These are phyloP conservation scores for Ceratobasidium sp. DNA, from an alignment of 1,284 basidiomycete species.

Conservation along the genomic window DNA sequence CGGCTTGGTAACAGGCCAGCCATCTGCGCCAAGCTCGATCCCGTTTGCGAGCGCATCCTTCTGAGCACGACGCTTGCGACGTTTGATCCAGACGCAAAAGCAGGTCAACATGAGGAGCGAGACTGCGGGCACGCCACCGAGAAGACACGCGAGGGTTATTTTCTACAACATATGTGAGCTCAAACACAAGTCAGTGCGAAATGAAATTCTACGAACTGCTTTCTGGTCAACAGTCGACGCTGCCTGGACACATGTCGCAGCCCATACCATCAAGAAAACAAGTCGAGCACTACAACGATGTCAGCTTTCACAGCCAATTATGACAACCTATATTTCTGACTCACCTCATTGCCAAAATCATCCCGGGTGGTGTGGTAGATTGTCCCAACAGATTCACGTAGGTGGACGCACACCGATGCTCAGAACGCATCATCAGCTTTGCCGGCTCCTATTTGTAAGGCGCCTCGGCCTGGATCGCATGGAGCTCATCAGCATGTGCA, in stretches of 20 bases:
- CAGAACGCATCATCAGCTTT: background rate
- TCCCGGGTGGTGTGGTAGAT: background rate
- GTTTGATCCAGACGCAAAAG: conserved; percentile 39
- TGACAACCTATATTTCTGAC: background rate
- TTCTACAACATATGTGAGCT: conserved; percentile 16
- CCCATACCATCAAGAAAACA: conserved; percentile 24
- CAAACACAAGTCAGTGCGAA: background rate
- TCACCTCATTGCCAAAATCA: conserved; percentile 25
- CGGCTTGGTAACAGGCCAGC: conserved; percentile 27
- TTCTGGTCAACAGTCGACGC: conserved; percentile 8
- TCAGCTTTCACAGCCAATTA: background rate
- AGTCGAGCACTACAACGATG: background rate
- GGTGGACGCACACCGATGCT: background rate
- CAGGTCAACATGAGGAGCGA: conserved; percentile 35
- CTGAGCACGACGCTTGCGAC: conserved; percentile 40
- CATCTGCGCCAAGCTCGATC: conserved; percentile 35
- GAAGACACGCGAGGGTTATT: conserved; percentile 42
- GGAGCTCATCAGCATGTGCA: conserved; percentile 44
- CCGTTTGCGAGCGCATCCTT: conserved; percentile 41
- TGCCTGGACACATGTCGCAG: conserved; percentile 39
- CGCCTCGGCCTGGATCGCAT: conserved; percentile 21
- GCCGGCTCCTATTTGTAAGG: conserved; percentile 31
- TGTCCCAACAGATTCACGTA: conserved; percentile 9
- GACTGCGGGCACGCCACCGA: conserved; percentile 39
- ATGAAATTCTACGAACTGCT: conserved; percentile 11